These are phyloP conservation scores for Ambispora gerdemannii DNA, from an alignment of 192 early-diverging fungal genomes.

Conservation along the genomic window DNA sequence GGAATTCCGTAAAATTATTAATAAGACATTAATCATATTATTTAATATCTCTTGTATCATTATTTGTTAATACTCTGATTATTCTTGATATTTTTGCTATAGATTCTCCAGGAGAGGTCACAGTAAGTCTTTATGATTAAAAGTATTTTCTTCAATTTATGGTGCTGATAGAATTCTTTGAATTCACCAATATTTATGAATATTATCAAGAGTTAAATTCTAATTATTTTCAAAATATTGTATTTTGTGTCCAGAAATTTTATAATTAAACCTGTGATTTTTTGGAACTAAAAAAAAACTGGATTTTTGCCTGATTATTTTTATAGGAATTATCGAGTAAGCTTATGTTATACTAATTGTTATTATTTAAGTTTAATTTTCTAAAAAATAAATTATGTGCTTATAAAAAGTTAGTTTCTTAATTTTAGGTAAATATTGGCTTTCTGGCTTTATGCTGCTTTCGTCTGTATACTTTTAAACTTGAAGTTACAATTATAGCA, in stretches of 20 bases:
- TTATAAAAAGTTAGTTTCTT: too few species aligned
- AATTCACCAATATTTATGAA: neutral
- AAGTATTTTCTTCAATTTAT: constrained; percentile 2
- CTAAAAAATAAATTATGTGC: too few species aligned
- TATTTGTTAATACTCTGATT: neutral
- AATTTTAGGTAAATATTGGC: too few species aligned
- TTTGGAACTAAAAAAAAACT: too few species aligned
- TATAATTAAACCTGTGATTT: too few species aligned
- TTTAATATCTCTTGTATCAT: neutral
- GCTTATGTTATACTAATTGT: neutral
- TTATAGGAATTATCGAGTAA: neutral
- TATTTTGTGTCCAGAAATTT: neutral
- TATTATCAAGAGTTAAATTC: neutral
- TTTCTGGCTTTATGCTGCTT: too few species aligned
- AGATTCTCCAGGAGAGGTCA: neutral
- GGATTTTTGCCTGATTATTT: too few species aligned
- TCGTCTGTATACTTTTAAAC: too few species aligned
- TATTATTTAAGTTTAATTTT: neutral
- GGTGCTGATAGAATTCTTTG: neutral
- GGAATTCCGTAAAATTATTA: constrained; percentile 6
- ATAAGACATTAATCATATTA: neutral
- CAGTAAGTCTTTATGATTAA: neutral
- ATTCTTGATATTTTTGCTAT: constrained; percentile 4
- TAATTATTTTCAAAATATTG: neutral
- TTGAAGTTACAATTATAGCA: too few species aligned